Evolutionary conservation across 495 filamentous ascomycete species (phyloP).

Genomic region (Annulohypoxylon stygium): DNA sequence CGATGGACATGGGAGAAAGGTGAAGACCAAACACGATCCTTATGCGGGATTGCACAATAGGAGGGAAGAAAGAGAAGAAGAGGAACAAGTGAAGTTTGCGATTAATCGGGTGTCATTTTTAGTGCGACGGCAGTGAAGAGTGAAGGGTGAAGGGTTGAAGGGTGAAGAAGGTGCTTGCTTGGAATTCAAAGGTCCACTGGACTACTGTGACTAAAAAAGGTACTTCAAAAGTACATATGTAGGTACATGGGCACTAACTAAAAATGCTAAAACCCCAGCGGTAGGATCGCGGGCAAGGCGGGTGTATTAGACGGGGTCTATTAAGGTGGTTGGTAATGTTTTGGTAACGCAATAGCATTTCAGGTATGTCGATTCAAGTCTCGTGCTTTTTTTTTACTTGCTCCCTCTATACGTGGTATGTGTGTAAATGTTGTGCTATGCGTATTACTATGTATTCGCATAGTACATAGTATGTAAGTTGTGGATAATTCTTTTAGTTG

Average conservation of each 20-base stretch:
- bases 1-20: slow-evolving; percentile 30
- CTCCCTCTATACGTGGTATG: background rate
- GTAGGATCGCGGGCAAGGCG: slow-evolving; percentile 38
- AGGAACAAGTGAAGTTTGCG: slow-evolving; percentile 46
- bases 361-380: slow-evolving; percentile 3
- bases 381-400: background rate
- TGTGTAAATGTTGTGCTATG: background rate
- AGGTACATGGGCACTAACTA: slow-evolving; percentile 31
- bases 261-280: slow-evolving; percentile 30
- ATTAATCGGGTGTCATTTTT: slow-evolving; percentile 50
- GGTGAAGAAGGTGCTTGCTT: slow-evolving; percentile 23
- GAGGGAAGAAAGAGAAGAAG: slow-evolving; percentile 31
- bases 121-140: slow-evolving; percentile 48
- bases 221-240: slow-evolving; percentile 13
- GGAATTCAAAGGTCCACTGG: slow-evolving; percentile 32
- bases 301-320: slow-evolving; percentile 26
- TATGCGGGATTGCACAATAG: slow-evolving; percentile 41
- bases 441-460: background rate
- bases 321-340: slow-evolving; percentile 41
- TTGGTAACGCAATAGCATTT: slow-evolving; percentile 10
- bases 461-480: background rate
- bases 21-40: slow-evolving; percentile 27
- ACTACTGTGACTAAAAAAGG: slow-evolving; percentile 14
- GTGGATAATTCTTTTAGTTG: background rate
- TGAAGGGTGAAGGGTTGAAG: slow-evolving; percentile 14